Percentiles rank a stretch among this genome's conserved stretches.
These are phyloP conservation scores for Penicillium ochrochloron DNA, from an alignment of 495 filamentous ascomycete genomes.

Conservation along the genomic window DNA sequence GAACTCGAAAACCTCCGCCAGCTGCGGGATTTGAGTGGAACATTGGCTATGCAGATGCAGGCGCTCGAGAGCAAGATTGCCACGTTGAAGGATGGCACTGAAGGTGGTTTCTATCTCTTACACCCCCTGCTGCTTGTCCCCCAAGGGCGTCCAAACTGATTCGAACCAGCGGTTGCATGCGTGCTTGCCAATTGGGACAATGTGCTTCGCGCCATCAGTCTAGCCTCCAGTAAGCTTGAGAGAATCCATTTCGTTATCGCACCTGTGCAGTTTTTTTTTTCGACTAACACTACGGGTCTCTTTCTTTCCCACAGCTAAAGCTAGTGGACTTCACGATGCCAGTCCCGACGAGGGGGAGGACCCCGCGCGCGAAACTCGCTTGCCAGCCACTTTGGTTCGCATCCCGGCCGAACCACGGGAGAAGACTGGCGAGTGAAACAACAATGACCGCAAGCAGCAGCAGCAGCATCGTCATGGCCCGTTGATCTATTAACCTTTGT, in stretches of 20 bases:
- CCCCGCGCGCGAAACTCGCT: conserved; percentile 18
- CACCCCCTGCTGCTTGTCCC: conserved; percentile 12
- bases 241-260: conserved; percentile 15
- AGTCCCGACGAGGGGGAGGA: conserved; percentile 21
- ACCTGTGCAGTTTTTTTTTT: conserved; percentile 2
- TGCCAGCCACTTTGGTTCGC: conserved; percentile 49
- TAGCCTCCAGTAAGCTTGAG: conserved; percentile 82
- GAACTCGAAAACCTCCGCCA: conserved; percentile 90
- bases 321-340: conserved; percentile 28
- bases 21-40: conserved; percentile 84
- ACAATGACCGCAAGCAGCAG: neutral
- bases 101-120: conserved; percentile 60
- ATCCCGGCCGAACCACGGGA: conserved; percentile 39
- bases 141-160: conserved; percentile 7
- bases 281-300: conserved; percentile 1
- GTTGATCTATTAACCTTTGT: neutral
- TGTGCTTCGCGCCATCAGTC: conserved; percentile 88
- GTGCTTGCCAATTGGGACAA: conserved; percentile 97
- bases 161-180: conserved; percentile 67
- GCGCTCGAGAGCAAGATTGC: conserved; percentile 83
- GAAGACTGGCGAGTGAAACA: conserved; percentile 28
- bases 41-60: conserved; percentile 89
- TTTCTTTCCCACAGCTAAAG: conserved; percentile 24
- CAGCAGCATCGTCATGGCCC: neutral
- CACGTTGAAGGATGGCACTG: conserved; percentile 89